Conservation (phyloP, 805 yeast species). For the Wickerhamomyces rabaulensis region DNA sequence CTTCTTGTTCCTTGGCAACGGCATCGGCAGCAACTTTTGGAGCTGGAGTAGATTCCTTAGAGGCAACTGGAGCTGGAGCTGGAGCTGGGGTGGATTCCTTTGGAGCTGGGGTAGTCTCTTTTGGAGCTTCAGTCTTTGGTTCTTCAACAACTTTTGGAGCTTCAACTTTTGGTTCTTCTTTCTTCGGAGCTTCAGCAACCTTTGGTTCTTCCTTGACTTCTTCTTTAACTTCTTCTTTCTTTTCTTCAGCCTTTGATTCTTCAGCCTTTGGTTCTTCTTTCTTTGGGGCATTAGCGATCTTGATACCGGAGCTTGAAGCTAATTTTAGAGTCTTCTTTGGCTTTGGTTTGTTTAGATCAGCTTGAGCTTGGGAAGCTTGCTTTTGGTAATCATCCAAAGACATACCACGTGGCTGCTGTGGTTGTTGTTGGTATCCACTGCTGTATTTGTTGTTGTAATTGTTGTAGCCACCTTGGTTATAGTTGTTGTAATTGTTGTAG, state of each 20-base stretch:
- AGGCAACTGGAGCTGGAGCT: conserved; percentile 15
- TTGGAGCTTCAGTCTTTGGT: conserved; percentile 20
- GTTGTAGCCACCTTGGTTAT: conserved; percentile 20
- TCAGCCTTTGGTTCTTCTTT: conserved; percentile 24
- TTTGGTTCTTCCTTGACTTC: conserved; percentile 20
- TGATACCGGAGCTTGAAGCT: conserved; percentile 60
- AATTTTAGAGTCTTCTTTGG: conserved; percentile 68
- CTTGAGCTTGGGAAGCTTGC: conserved; percentile 35
- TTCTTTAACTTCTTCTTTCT: conserved; percentile 20
- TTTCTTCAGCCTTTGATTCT: conserved; percentile 20
- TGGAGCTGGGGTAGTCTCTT: conserved; percentile 9
- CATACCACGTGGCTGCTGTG: conserved; percentile 46
- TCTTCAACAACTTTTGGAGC: conserved; percentile 26
- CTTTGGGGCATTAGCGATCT: conserved; percentile 45
- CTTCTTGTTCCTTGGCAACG: conserved; percentile 65
- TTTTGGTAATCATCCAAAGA: conserved; percentile 79
- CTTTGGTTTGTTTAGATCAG: conserved; percentile 36
- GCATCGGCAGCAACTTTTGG: conserved; percentile 35
- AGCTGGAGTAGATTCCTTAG: conserved; percentile 15
- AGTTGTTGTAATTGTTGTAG: conserved; percentile 17
- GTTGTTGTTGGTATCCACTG: conserved; percentile 12
- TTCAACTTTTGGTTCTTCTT: conserved; percentile 25
- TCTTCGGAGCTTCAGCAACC: conserved; percentile 20
- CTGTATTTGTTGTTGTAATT: conserved; percentile 23
- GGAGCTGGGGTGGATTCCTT: conserved; percentile 8